phyloP scores from a whole-genome alignment of 2,329 filamentous ascomycete genomes.

The Penicillium sp. region DNA sequence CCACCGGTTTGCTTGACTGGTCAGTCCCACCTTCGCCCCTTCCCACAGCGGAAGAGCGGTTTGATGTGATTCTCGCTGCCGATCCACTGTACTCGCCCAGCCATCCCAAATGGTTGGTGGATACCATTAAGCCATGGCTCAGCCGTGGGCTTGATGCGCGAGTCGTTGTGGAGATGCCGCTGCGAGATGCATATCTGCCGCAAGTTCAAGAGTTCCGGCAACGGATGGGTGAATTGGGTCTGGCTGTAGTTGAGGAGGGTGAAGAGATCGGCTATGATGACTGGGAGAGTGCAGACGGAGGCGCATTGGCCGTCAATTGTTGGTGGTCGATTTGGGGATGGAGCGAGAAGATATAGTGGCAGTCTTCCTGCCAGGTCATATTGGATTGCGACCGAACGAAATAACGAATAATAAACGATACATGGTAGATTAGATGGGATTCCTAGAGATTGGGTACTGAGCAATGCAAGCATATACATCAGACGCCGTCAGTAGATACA shows the following conservation, averaged over 20 bases:
- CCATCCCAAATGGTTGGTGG: slow-evolving; percentile 72
- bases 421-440: slow-evolving; percentile 27
- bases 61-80: slow-evolving; percentile 73
- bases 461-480: slow-evolving; percentile 3
- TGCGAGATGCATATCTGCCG: slow-evolving; percentile 65
- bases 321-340: slow-evolving; percentile 52
- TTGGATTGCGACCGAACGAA: slow-evolving; percentile 19
- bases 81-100: slow-evolving; percentile 85
- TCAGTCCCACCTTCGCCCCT: slow-evolving; percentile 34
- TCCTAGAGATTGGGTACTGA: slow-evolving; percentile 12
- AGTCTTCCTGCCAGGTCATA: not conserved
- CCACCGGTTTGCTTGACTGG: slow-evolving; percentile 74
- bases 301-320: slow-evolving; percentile 44
- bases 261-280: slow-evolving; percentile 50
- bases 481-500: not conserved
- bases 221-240: slow-evolving; percentile 57
- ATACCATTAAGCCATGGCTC: slow-evolving; percentile 69
- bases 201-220: slow-evolving; percentile 64
- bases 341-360: slow-evolving; percentile 37
- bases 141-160: slow-evolving; percentile 57
- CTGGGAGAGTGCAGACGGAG: slow-evolving; percentile 46
- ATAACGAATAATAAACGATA: slow-evolving; percentile 33
- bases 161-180: slow-evolving; percentile 76
- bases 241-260: slow-evolving; percentile 53
- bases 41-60: slow-evolving; percentile 37